phyloP scores from a whole-genome alignment of 2,329 filamentous ascomycete species.

The Mollisia scopiformis region DNA sequence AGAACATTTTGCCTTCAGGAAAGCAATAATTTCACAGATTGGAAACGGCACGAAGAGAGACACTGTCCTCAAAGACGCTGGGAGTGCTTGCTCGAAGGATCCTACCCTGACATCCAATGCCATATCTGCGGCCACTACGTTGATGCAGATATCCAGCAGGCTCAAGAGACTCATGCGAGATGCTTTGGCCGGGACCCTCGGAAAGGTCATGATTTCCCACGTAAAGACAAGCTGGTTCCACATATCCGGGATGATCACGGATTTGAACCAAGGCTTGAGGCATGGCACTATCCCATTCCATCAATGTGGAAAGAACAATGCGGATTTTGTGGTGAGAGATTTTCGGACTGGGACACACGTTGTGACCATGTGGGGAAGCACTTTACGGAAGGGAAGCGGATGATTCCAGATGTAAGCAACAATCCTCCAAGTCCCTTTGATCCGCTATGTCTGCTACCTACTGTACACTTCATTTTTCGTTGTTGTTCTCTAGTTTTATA shows the following conservation, averaged over 20 bases:
- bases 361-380: constrained; percentile 7
- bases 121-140: neutral
- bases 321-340: constrained; percentile 4
- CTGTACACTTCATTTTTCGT: no score
- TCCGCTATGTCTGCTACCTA: no score
- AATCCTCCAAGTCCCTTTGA: no score
- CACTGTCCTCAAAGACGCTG: constrained; percentile 10
- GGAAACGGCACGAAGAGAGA: constrained; percentile 11
- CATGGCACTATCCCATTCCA: neutral
- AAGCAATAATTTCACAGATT: constrained; percentile 2
- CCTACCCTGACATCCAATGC: neutral
- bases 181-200: neutral
- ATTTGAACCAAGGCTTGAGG: neutral
- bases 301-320: constrained; percentile 7
- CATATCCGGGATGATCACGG: constrained; percentile 1
- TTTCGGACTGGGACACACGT: constrained; percentile 3
- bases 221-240: constrained; percentile 4
- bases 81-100: constrained; percentile 5
- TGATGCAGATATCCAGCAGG: neutral
- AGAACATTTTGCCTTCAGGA: neutral
- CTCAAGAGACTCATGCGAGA: neutral
- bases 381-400: constrained; percentile 2
- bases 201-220: neutral
- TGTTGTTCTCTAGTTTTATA: no score
- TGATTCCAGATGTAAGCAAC: constrained; percentile 5